Conservation (phyloP, 1,139 yeast species). For the Hemisphaericaspora lyxosophila region DNA sequence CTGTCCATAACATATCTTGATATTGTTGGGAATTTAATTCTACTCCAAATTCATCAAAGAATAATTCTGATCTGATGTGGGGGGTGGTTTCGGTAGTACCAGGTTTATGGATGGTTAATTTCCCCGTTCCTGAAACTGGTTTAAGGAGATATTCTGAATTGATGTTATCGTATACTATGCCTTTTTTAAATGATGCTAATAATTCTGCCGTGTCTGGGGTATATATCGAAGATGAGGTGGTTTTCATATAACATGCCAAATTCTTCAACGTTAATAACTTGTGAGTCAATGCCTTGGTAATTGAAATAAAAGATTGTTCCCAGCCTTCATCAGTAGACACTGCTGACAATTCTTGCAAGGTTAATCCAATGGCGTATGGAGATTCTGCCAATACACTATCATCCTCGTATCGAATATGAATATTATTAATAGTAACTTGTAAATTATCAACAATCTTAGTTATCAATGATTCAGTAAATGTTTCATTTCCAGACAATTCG, state of each 20-base stretch:
- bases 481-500: conserved; percentile 56
- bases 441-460: conserved; percentile 91
- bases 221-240: conserved; percentile 50
- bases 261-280: conserved; percentile 77
- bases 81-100: conserved; percentile 73
- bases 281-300: conserved; percentile 65
- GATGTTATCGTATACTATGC: conserved; percentile 20
- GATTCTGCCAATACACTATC: conserved; percentile 58
- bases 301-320: conserved; percentile 82
- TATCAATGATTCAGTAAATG: conserved; percentile 82
- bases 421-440: conserved; percentile 89
- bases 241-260: conserved; percentile 83
- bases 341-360: conserved; percentile 85
- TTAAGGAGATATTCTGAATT: conserved; percentile 65
- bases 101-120: conserved; percentile 72
- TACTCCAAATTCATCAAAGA: conserved; percentile 84
- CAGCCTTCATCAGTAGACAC: conserved; percentile 84
- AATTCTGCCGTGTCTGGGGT: conserved; percentile 45
- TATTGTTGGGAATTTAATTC: conserved; percentile 85
- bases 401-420: conserved; percentile 92
- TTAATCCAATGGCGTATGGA: conserved; percentile 83
- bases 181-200: conserved; percentile 39
- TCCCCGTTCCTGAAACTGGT: conserved; percentile 90
- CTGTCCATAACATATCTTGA: conserved; percentile 75
- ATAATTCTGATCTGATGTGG: conserved; percentile 70